Conservation (phyloP, 1,139 yeast genomes). For the Magnusiomyces ingens region DNA sequence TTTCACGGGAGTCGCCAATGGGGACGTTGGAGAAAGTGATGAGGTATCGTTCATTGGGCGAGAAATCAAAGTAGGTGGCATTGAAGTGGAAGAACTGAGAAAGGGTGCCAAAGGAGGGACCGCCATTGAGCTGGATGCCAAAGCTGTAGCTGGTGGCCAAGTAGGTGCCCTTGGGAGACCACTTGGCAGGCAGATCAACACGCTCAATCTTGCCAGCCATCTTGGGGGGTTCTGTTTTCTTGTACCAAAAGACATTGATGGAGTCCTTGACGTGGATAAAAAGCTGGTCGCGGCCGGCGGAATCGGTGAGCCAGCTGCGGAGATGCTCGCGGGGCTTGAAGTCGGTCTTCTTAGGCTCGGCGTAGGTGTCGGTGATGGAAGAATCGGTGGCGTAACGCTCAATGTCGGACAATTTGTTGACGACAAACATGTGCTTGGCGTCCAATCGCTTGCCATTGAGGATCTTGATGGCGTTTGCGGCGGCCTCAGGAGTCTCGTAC, state of each 20-base stretch:
- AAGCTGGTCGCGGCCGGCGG: constrained; percentile 85
- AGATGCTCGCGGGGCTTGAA: constrained; percentile 74
- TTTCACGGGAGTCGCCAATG: constrained; percentile 60
- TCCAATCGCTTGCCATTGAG: constrained; percentile 88
- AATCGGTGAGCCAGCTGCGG: constrained; percentile 87
- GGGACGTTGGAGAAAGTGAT: constrained; percentile 90
- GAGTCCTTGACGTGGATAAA: constrained; percentile 72
- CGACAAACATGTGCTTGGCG: constrained; percentile 81
- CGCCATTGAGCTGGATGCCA: constrained; percentile 97
- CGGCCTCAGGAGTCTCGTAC: constrained; percentile 60
- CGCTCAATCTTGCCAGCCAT: constrained; percentile 69
- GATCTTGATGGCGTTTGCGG: constrained; percentile 70
- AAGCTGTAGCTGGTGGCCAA: constrained; percentile 85
- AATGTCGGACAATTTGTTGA: constrained; percentile 78
- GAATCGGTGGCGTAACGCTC: constrained; percentile 74
- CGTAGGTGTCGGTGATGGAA: constrained; percentile 54
- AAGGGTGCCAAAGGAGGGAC: constrained; percentile 61
- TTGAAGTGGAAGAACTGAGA: constrained; percentile 82
- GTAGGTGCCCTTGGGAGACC: constrained; percentile 92
- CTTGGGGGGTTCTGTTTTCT: constrained; percentile 68
- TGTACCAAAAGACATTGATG: constrained; percentile 86
- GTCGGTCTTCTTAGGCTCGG: constrained; percentile 64
- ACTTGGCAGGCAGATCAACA: constrained; percentile 84
- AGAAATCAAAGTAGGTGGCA: constrained; percentile 83
- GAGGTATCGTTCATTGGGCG: constrained; percentile 85